Percentiles rank a stretch among this genome's conserved stretches.
These are phyloP conservation scores for Solanum pennellii DNA, from an alignment of 257 asterid genomes.

Conservation along the genomic window DNA sequence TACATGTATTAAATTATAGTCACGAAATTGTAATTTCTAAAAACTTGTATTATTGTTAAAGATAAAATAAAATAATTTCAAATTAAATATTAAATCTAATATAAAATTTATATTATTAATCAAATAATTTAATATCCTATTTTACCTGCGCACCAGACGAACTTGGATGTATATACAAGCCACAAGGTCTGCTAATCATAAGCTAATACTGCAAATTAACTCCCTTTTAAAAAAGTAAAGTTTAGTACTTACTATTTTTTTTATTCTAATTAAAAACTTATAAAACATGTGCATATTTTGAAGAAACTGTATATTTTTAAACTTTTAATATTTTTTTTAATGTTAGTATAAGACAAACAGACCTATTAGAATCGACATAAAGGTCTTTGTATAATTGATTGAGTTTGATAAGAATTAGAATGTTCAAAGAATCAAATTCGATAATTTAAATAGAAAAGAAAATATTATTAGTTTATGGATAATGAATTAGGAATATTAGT, in stretches of 20 bases:
- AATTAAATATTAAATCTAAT: no score
- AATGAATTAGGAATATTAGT: neutral
- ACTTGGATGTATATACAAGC: neutral
- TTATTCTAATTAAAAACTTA: neutral
- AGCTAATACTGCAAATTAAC: neutral
- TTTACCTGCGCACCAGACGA: neutral
- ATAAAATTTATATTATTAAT: neutral
- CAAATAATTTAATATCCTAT: neutral
- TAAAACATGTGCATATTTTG: neutral
- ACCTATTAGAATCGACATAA: neutral
- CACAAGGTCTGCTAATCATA: neutral
- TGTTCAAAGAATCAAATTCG: no score
- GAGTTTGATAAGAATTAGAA: no score
- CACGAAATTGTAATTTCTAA: neutral
- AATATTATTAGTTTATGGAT: no score
- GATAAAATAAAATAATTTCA: neutral
- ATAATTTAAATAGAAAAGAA: no score
- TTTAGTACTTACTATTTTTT: neutral
- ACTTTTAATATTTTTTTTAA: neutral
- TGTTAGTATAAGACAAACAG: neutral
- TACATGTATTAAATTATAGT: neutral
- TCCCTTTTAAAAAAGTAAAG: neutral
- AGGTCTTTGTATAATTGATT: neutral
- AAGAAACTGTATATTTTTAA: neutral
- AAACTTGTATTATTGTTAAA: no score